Evolutionary conservation across 2,329 filamentous ascomycete genomes (phyloP).

Genomic region (Eutypa lata): DNA sequence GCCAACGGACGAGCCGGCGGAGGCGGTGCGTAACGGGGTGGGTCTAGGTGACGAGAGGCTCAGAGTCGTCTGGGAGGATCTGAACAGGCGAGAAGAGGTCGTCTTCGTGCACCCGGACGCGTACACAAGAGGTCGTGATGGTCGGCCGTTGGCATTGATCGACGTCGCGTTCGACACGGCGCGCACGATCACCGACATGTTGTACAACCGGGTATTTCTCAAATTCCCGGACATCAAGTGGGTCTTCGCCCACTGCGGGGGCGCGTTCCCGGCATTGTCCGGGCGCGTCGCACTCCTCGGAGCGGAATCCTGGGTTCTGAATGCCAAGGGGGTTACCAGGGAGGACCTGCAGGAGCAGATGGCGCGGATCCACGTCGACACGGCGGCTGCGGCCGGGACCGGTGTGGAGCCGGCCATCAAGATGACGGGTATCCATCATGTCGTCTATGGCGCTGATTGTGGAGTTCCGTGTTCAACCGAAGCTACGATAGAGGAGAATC

Average conservation of each 20-base stretch:
- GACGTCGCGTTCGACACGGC: slow-evolving; percentile 3
- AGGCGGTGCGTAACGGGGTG: neutral
- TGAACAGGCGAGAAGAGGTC: neutral
- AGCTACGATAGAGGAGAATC: neutral
- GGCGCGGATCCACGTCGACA: neutral
- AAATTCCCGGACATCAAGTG: neutral
- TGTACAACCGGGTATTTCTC: slow-evolving; percentile 1
- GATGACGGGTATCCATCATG: neutral
- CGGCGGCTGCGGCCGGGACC: neutral
- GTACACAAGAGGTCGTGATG: neutral
- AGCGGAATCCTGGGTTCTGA: neutral
- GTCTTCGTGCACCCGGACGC: slow-evolving; percentile 1
- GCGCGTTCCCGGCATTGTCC: neutral
- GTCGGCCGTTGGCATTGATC: neutral
- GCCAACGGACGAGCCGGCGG: slow-evolving; percentile 1
- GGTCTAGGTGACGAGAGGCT: neutral
- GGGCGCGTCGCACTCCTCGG: neutral
- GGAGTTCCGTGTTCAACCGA: slow-evolving; percentile 2
- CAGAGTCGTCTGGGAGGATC: neutral
- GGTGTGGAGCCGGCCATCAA: neutral
- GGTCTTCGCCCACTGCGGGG: slow-evolving; percentile 2
- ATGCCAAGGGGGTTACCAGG: neutral
- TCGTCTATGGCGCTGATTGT: slow-evolving; percentile 3
- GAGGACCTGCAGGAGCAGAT: slow-evolving; percentile 1
- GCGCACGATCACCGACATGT: slow-evolving; percentile 1